Evolutionary conservation across 805 yeast genomes (phyloP).

Genomic region (Candida rishiriensis): DNA sequence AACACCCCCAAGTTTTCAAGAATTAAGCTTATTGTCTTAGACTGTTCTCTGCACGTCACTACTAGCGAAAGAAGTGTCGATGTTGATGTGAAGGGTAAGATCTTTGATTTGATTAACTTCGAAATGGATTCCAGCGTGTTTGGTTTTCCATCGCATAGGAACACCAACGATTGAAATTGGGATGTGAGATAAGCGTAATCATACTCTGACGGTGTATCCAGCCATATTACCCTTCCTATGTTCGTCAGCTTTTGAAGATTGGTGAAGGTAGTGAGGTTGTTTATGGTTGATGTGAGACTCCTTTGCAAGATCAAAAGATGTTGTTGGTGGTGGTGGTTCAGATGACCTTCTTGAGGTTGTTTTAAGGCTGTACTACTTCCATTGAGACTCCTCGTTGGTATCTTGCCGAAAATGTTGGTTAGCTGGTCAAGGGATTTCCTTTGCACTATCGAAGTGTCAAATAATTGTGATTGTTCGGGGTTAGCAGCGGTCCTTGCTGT

Average conservation of each 20-base stretch:
- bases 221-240: constrained; percentile 27
- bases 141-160: constrained; percentile 16
- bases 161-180: constrained; percentile 19
- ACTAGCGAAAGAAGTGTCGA: constrained; percentile 15
- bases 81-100: constrained; percentile 10
- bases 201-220: constrained; percentile 15
- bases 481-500: too few species aligned
- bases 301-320: constrained; percentile 23
- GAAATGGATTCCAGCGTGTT: constrained; percentile 8
- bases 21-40: constrained; percentile 12
- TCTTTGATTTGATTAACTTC: constrained; percentile 11
- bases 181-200: constrained; percentile 17
- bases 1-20: constrained; percentile 23
- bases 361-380: too few species aligned
- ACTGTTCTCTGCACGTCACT: constrained; percentile 4
- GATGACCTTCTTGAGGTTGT: too few species aligned
- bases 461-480: constrained; percentile 2
- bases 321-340: neutral
- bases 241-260: constrained; percentile 21
- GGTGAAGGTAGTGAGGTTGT: constrained; percentile 25
- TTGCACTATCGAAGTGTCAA: constrained; percentile 10
- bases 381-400: neutral
- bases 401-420: neutral
- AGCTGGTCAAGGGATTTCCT: neutral
- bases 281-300: constrained; percentile 20